Base-by-base conservation (phyloP, 495 filamentous ascomycete species). In the Baudoinia panamericana region DNA sequence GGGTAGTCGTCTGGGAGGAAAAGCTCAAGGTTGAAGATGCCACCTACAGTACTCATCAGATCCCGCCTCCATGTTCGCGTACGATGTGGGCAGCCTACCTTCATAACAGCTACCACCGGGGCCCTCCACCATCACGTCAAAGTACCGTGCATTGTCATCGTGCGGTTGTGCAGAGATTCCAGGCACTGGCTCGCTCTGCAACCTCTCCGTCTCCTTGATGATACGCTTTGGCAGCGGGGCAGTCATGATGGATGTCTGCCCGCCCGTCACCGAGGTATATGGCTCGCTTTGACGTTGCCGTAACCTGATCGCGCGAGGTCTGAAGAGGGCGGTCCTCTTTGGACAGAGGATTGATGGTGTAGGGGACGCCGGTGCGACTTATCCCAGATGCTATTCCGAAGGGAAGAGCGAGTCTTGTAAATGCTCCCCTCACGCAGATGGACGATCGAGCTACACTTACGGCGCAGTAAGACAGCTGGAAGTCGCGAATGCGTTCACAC, bases 1-100 rank as follows among this genome's bases (percentile, higher is more conserved):
- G 90, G 90, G 56, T 99, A 99, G 63, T 99, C 90, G 55, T 99
- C 90, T 24, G 90, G 92, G n/a, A 99, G 70, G 64, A 99, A 99
- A 6, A 99, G 73, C 63, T 99, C 90, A 42, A 95, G 84, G 57
- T 87, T 85, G 70, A 99, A 99, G 50, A 93, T 74, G 35, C 90
- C 90, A 51, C 84, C 90, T 93, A 40, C 12, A 5, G 9, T 13
- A 33, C 20, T 9, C 35, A 33, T 33, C 8, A 30, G 23, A 3
- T 20, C 27, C 5, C 27, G 31, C 39, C 10, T 12, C 18, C 34
- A 42, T 17, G 19, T 7, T 37, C 13, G 20, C 25, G 12, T 16
- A 30, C 3, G 10, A 29, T 29, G 23, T 30, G 16, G 11, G 5
- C 8, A 10, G 37, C 59, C 27, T 58, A 83, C 85, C 82, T 68